A percentile compares a stretch with the other conserved stretches of the same genome.
Conservation (phyloP, 2,329 filamentous ascomycete genomes). For the Fusarium duplospermum region DNA sequence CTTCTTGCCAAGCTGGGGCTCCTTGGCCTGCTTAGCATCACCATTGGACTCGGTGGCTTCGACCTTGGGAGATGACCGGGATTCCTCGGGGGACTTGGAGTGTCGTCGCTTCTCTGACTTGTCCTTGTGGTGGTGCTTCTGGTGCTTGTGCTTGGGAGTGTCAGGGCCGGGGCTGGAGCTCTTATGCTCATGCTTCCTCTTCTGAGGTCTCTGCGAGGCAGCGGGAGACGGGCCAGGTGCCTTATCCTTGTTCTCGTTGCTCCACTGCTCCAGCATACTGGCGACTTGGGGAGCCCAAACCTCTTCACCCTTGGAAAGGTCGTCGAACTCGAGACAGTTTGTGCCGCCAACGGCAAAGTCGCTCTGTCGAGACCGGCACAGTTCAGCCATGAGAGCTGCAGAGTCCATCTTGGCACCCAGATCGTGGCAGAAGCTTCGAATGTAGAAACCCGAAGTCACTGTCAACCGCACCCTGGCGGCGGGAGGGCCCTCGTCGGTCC, state of each 20-base stretch:
- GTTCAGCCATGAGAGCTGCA: slow-evolving; percentile 85
- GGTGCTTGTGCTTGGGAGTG: slow-evolving; percentile 27
- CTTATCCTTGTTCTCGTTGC: slow-evolving; percentile 46
- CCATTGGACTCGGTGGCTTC: slow-evolving; percentile 38
- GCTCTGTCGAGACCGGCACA: slow-evolving; percentile 84
- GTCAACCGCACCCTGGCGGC: slow-evolving; percentile 89
- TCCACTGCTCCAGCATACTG: slow-evolving; percentile 60
- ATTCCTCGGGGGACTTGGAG: slow-evolving; percentile 41
- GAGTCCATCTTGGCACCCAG: slow-evolving; percentile 85
- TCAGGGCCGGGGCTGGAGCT: not conserved
- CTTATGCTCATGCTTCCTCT: slow-evolving; percentile 33
- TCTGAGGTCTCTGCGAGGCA: slow-evolving; percentile 38
- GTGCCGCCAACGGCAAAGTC: slow-evolving; percentile 77
- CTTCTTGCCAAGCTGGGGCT: slow-evolving; percentile 3
- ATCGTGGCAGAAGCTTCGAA: slow-evolving; percentile 93
- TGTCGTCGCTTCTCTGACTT: slow-evolving; percentile 47
- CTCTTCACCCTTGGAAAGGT: slow-evolving; percentile 79
- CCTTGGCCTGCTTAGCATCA: slow-evolving; percentile 28
- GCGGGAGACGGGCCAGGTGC: slow-evolving; percentile 35
- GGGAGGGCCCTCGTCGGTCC: slow-evolving; percentile 73
- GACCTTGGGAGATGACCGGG: slow-evolving; percentile 45
- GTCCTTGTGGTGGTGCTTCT: slow-evolving; percentile 18
- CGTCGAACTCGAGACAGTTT: slow-evolving; percentile 83
- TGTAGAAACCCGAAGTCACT: slow-evolving; percentile 96
- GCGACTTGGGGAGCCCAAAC: slow-evolving; percentile 83